Evolutionary conservation across 2,329 filamentous ascomycete species (phyloP).

Genomic region (Colletotrichum zoysiae): DNA sequence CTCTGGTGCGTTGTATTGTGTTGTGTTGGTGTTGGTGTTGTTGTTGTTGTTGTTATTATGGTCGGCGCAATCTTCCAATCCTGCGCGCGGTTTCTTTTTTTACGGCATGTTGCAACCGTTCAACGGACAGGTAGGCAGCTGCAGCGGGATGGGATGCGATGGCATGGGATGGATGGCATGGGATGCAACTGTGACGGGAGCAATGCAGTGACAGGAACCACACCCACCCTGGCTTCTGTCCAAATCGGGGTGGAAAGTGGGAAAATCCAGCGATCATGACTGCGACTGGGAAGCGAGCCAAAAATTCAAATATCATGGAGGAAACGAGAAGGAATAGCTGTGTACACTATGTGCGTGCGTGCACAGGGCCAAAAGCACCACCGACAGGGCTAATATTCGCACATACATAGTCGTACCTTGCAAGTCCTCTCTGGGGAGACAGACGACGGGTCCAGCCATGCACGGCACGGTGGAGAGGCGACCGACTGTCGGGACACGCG

Average conservation of each 20-base stretch:
- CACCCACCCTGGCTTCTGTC: slow-evolving; percentile 19
- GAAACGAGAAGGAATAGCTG: neutral
- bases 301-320: neutral
- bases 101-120: neutral
- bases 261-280: slow-evolving; percentile 3
- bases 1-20: neutral
- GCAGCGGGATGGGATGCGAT: neutral
- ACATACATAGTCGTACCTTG: too few relatives aligned
- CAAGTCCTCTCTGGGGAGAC: neutral
- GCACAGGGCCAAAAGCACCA: slow-evolving; percentile 7
- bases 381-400: too few relatives aligned
- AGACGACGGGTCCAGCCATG: neutral
- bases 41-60: neutral
- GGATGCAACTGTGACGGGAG: slow-evolving; percentile 36
- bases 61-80: neutral
- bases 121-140: slow-evolving; percentile 4
- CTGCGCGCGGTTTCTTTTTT: neutral
- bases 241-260: slow-evolving; percentile 16
- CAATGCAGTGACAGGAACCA: slow-evolving; percentile 4
- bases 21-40: too few relatives aligned
- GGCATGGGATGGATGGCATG: neutral
- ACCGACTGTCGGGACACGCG: neutral
- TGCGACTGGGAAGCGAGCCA: slow-evolving; percentile 20
- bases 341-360: neutral
- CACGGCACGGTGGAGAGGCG: neutral